These are phyloP conservation scores for Chimonanthus praecox DNA, from an alignment of 164 flowering plant genomes.

Conservation along the genomic window DNA sequence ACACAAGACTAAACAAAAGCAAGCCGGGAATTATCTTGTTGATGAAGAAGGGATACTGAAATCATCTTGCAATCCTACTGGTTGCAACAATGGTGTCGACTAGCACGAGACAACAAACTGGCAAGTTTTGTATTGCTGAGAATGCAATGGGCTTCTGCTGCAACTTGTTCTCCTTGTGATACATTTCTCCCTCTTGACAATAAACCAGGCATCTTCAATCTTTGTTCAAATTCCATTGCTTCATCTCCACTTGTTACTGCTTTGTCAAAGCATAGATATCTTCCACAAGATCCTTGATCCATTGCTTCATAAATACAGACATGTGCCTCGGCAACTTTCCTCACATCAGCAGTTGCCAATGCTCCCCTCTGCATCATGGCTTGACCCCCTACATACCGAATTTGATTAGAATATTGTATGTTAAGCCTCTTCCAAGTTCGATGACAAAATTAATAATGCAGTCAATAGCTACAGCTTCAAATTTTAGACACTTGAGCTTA, in stretches of 20 bases:
- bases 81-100: not conserved
- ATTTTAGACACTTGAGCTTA: no score
- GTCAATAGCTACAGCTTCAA: not conserved
- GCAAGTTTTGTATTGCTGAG: conserved; percentile 24
- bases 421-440: not conserved
- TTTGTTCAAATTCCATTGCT: conserved; percentile 23
- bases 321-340: conserved; percentile 33
- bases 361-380: conserved; percentile 27
- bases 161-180: not conserved
- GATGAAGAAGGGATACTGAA: not conserved
- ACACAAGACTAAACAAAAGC: no score
- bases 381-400: not conserved
- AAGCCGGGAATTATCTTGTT: not conserved
- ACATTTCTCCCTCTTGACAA: conserved; percentile 11
- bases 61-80: not conserved
- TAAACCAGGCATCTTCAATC: not conserved
- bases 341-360: conserved; percentile 24
- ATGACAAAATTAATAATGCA: not conserved
- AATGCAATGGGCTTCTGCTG: conserved; percentile 14
- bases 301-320: conserved; percentile 29
- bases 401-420: not conserved
- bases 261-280: conserved; percentile 28
- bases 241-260: conserved; percentile 25
- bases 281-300: conserved; percentile 35
- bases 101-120: conserved; percentile 11